Conservation (phyloP, 164 flowering plant genomes). For the Tinospora cordifolia region DNA sequence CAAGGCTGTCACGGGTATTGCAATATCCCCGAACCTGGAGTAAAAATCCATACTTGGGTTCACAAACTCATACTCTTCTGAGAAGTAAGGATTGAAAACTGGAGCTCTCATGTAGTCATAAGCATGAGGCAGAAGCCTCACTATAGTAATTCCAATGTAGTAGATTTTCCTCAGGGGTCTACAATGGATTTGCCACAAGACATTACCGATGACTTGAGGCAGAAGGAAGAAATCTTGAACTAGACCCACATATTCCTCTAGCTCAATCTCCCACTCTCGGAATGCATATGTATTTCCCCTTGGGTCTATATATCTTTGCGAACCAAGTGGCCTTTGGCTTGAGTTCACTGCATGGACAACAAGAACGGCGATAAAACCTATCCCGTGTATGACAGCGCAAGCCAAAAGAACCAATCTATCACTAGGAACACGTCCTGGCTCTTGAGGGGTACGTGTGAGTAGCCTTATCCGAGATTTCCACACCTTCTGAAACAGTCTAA, state of each 20-base stretch:
- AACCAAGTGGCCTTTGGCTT: constrained; percentile 26
- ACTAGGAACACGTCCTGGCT: constrained; percentile 61
- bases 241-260: constrained; percentile 79
- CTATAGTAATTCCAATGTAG: constrained; percentile 56
- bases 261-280: constrained; percentile 54
- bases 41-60: constrained; percentile 62
- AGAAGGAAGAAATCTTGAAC: constrained; percentile 80
- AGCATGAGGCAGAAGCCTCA: constrained; percentile 75
- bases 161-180: constrained; percentile 63
- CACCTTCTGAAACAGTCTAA: constrained; percentile 73
- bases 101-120: constrained; percentile 64
- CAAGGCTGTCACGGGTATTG: constrained; percentile 49
- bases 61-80: constrained; percentile 62
- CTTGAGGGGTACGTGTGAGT: constrained; percentile 48
- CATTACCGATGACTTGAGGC: constrained; percentile 76
- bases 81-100: constrained; percentile 54
- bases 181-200: constrained; percentile 58
- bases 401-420: constrained; percentile 47
- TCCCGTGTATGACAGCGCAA: constrained; percentile 39
- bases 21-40: constrained; percentile 63
- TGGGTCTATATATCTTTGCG: constrained; percentile 24
- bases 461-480: constrained; percentile 72
- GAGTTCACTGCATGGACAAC: constrained; percentile 33
- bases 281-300: constrained; percentile 25
- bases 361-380: constrained; percentile 51